Evolutionary conservation across 1,139 yeast genomes (phyloP).

Genomic region (Yamadazyma sp.): DNA sequence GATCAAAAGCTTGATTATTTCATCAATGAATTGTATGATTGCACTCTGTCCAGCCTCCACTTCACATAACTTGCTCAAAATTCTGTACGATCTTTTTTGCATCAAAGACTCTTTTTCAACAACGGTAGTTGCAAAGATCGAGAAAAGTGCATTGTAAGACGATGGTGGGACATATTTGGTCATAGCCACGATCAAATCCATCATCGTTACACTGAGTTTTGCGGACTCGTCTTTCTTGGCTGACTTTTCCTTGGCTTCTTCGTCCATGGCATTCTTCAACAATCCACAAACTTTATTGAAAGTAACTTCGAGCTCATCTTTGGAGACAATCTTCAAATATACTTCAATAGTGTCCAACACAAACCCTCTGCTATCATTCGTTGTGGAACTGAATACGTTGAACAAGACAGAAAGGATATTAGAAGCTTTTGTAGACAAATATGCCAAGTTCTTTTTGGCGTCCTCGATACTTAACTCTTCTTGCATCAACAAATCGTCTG

Average conservation of each 20-base stretch:
- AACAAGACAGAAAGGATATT: conserved; percentile 84
- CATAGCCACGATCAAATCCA: conserved; percentile 89
- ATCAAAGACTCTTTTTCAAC: conserved; percentile 54
- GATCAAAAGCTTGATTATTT: conserved; percentile 61
- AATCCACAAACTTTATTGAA: conserved; percentile 85
- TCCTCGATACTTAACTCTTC: conserved; percentile 60
- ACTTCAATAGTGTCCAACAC: conserved; percentile 84
- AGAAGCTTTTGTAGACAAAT: conserved; percentile 63
- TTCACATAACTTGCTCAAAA: conserved; percentile 69
- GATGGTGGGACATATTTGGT: conserved; percentile 74
- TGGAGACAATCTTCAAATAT: conserved; percentile 69
- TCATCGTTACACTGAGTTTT: conserved; percentile 75
- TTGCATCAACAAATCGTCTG: conserved; percentile 56
- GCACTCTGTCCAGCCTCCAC: conserved; percentile 63
- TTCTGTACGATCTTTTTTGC: conserved; percentile 90
- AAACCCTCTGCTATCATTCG: conserved; percentile 79
- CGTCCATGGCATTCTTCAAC: conserved; percentile 73
- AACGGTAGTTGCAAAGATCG: conserved; percentile 75
- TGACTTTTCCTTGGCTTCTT: conserved; percentile 36
- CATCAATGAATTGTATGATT: conserved; percentile 48
- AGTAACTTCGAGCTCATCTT: conserved; percentile 66
- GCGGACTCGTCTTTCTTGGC: conserved; percentile 29
- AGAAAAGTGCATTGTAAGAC: conserved; percentile 70
- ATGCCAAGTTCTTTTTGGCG: conserved; percentile 59
- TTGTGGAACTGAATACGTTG: conserved; percentile 86